Evolutionary conservation across 352 stramenopile species (phyloP).

Genomic region (Globisporangium viniferum): DNA sequence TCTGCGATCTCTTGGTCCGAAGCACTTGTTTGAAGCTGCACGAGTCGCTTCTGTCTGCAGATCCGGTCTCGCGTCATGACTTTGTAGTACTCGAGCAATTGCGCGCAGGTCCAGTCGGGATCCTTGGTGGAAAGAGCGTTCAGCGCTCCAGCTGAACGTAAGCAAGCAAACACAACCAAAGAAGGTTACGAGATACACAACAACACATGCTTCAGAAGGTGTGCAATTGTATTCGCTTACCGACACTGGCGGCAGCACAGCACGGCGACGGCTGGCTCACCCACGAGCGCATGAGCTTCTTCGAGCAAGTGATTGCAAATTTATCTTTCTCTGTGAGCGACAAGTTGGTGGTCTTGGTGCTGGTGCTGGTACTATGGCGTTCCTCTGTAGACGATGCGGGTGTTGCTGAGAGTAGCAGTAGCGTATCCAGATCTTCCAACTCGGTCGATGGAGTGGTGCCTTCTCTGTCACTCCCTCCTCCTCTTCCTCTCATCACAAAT

Average conservation of each 20-base stretch:
- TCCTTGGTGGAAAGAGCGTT: conserved; percentile 34
- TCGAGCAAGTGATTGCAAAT: conserved; percentile 8
- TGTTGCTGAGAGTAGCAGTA: not conserved
- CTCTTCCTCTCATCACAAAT: not conserved
- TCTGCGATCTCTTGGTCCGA: not conserved
- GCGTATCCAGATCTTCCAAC: not conserved
- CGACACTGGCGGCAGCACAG: conserved; percentile 56
- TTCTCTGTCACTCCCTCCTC: not conserved
- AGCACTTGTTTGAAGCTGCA: conserved; percentile 5
- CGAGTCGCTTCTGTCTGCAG: conserved; percentile 6
- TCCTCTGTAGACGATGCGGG: not conserved
- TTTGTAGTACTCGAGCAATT: conserved; percentile 29
- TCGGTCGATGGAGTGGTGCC: not conserved
- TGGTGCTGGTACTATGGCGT: not conserved
- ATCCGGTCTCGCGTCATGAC: conserved; percentile 24
- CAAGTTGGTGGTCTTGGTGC: not conserved
- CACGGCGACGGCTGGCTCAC: conserved; percentile 61
- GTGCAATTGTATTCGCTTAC: conserved; percentile 10
- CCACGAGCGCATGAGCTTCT: conserved; percentile 39
- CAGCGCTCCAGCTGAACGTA: conserved; percentile 36
- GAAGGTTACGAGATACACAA: not conserved
- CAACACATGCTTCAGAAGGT: not conserved
- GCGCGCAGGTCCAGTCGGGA: conserved; percentile 15
- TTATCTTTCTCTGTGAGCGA: conserved; percentile 5
- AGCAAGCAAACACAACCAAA: not conserved